Conservation (phyloP, 805 yeast species). For the Teunomyces stri region DNA sequence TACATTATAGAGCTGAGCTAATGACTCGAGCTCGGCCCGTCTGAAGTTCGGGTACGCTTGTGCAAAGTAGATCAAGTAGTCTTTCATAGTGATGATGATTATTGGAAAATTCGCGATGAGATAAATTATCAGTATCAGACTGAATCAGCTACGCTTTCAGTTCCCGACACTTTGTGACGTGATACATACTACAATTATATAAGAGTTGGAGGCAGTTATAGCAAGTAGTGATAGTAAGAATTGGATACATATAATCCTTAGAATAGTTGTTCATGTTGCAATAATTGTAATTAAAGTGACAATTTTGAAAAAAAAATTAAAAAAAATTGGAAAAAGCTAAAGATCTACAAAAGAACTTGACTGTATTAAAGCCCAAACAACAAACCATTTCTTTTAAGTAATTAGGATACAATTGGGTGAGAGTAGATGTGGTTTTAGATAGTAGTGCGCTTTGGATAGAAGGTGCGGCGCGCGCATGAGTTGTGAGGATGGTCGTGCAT, state of each 20-base stretch:
- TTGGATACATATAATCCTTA: too few relatives aligned
- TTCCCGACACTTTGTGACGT: too few relatives aligned
- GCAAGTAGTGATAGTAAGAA: too few relatives aligned
- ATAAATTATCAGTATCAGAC: background rate
- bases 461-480: too few relatives aligned
- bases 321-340: background rate
- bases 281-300: too few relatives aligned
- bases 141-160: background rate
- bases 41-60: conserved; percentile 81
- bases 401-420: too few relatives aligned
- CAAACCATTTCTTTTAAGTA: too few relatives aligned
- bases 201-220: too few relatives aligned
- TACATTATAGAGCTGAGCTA: conserved; percentile 65
- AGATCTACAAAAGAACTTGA: background rate
- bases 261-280: too few relatives aligned
- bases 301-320: background rate
- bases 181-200: too few relatives aligned
- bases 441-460: too few relatives aligned
- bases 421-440: too few relatives aligned
- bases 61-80: conserved; percentile 78
- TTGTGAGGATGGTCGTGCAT: background rate
- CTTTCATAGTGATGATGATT: conserved; percentile 36
- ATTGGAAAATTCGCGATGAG: conserved; percentile 12
- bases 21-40: conserved; percentile 75
- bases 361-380: background rate